Percentiles rank a stretch among this genome's conserved stretches.
Conservation (phyloP, 257 asterid species). For the Osmanthus fragrans region DNA sequence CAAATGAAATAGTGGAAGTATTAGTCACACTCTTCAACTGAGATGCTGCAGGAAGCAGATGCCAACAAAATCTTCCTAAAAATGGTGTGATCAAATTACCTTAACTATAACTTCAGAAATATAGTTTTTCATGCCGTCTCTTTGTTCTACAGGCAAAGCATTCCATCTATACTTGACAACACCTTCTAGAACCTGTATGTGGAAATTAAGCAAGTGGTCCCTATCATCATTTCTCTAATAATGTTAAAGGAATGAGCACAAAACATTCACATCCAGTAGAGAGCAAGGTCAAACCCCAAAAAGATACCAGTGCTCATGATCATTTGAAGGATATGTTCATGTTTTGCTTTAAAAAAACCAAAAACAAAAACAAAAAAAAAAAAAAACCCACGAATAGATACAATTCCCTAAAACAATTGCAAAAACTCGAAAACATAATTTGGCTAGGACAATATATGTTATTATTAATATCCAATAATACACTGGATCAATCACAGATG, state of each 20-base stretch:
- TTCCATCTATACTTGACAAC: constrained; percentile 98
- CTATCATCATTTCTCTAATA: constrained; percentile 16
- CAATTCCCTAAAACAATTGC: not conserved
- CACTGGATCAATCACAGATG: too few species aligned
- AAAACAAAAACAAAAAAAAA: too few species aligned
- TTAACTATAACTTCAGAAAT: constrained; percentile 96
- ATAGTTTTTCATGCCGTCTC: constrained; percentile 99
- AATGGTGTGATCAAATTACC: constrained; percentile 41
- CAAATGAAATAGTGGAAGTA: constrained; percentile 15
- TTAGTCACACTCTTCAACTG: constrained; percentile 7
- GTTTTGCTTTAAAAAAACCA: too few species aligned
- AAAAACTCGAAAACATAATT: too few species aligned
- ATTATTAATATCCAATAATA: too few species aligned
- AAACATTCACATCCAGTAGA: not conserved
- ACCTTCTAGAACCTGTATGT: constrained; percentile 86
- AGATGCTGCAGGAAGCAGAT: not conserved
- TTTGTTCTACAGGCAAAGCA: constrained; percentile 90
- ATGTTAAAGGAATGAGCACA: not conserved
- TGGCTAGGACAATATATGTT: too few species aligned
- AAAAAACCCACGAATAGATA: not conserved
- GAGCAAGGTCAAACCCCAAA: not conserved
- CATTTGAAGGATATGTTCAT: not conserved
- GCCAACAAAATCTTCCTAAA: not conserved
- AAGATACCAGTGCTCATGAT: not conserved
- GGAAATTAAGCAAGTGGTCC: constrained; percentile 22